These are phyloP conservation scores for Botrytis squamosa DNA, from an alignment of 2,329 filamentous ascomycete species.

Conservation along the genomic window DNA sequence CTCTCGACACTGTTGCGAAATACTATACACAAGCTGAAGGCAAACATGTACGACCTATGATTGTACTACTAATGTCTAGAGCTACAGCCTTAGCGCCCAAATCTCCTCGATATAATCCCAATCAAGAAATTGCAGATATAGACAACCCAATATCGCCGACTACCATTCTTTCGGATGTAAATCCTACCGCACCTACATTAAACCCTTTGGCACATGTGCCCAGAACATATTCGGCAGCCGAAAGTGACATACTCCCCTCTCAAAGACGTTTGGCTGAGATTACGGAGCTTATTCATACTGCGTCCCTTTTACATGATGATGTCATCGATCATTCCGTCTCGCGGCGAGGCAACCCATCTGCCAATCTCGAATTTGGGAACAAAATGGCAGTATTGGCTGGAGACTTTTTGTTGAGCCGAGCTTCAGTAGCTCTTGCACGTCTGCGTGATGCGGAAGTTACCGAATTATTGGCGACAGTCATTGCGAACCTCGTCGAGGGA, in stretches of 20 bases:
- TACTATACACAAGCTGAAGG: conserved; percentile 97
- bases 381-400: conserved; percentile 98
- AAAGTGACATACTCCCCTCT: conserved; percentile 79
- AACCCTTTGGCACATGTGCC: conserved; percentile 49
- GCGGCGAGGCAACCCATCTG: conserved; percentile 78
- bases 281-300: conserved; percentile 95
- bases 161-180: conserved; percentile 72
- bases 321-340: conserved; percentile 92
- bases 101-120: conserved; percentile 45
- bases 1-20: conserved; percentile 91
- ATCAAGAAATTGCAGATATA: conserved; percentile 44
- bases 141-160: conserved; percentile 60
- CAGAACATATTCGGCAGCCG: conserved; percentile 40
- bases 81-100: conserved; percentile 81
- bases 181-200: conserved; percentile 61
- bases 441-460: conserved; percentile 91
- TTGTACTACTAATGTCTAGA: conserved; percentile 94
- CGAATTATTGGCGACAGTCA: conserved; percentile 91
- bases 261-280: conserved; percentile 94
- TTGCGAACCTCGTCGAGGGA: conserved; percentile 95
- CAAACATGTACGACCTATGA: conserved; percentile 91
- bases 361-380: conserved; percentile 95
- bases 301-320: conserved; percentile 94
- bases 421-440: conserved; percentile 88
- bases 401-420: conserved; percentile 91